A percentile compares a stretch with the other conserved stretches of the same genome.
Evolutionary conservation across 164 flowering plant genomes (phyloP).

Genomic region (Hamamelis virginiana): DNA sequence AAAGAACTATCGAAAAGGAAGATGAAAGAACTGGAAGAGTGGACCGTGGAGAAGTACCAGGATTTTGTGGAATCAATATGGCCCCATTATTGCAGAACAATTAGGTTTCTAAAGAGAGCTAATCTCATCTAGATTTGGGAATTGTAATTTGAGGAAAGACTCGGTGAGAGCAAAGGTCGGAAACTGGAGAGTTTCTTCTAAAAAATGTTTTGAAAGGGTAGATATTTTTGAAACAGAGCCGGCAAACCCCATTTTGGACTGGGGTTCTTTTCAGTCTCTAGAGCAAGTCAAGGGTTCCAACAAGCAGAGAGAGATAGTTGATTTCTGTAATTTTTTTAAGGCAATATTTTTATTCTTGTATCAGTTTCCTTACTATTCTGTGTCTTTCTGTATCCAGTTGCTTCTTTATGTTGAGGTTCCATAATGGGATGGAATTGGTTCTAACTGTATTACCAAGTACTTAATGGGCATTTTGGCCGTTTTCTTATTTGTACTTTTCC

Average conservation of each 20-base stretch:
- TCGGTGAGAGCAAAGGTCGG: not conserved
- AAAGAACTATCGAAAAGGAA: conserved; percentile 34
- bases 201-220: conserved; percentile 5
- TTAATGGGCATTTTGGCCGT: not conserved
- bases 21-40: conserved; percentile 40
- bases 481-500: not conserved
- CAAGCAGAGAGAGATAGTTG: not conserved
- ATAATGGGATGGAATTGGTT: conserved; percentile 7
- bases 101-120: conserved; percentile 79
- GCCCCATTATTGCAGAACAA: conserved; percentile 79
- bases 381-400: conserved; percentile 1
- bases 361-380: conserved; percentile 5
- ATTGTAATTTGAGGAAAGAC: not conserved
- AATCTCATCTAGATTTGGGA: conserved; percentile 48
- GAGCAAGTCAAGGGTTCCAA: conserved; percentile 10
- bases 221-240: conserved; percentile 7
- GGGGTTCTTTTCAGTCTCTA: conserved; percentile 12
- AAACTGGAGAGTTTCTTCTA: conserved; percentile 3
- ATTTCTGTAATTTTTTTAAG: conserved; percentile 18
- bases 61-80: conserved; percentile 73
- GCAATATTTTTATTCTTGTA: conserved; percentile 11
- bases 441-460: not conserved
- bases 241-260: conserved; percentile 24
- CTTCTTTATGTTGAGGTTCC: not conserved
- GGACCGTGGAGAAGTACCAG: conserved; percentile 57